These are phyloP conservation scores for Cercospora beticola DNA, from an alignment of 2,329 filamentous ascomycete species.

Conservation along the genomic window DNA sequence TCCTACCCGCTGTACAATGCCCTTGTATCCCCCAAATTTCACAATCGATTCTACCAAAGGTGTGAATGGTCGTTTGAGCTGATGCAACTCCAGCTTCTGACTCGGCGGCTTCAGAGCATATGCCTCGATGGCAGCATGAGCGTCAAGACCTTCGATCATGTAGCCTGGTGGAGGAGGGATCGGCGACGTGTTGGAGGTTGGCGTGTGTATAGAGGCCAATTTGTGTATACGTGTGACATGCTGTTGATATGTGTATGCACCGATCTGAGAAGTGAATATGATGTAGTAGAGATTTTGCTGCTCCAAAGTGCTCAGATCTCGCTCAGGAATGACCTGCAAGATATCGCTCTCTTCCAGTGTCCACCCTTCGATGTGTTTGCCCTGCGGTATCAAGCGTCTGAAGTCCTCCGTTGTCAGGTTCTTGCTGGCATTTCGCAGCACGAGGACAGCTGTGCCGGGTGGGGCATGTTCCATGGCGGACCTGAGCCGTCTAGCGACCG, in stretches of 20 bases:
- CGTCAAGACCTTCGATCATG: constrained; percentile 50
- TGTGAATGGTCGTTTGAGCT: constrained; percentile 39
- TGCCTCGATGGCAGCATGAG: constrained; percentile 42
- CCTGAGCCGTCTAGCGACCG: constrained; percentile 20
- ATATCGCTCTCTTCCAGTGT: constrained; percentile 55
- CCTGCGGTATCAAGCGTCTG: constrained; percentile 62
- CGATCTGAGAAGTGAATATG: constrained; percentile 61
- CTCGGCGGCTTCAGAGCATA: constrained; percentile 55
- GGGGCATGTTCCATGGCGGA: constrained; percentile 13
- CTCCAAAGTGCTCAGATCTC: constrained; percentile 62
- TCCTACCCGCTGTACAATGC: constrained; percentile 30
- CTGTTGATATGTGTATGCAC: constrained; percentile 61
- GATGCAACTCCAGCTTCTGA: constrained; percentile 37
- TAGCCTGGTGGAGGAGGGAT: constrained; percentile 46
- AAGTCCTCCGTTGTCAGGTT: constrained; percentile 69
- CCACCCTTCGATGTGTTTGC: constrained; percentile 67
- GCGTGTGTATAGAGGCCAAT: constrained; percentile 46
- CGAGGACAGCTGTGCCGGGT: constrained; percentile 48
- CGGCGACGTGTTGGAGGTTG: constrained; percentile 44
- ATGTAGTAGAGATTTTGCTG: constrained; percentile 67
- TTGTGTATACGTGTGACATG: constrained; percentile 55
- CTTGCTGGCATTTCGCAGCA: constrained; percentile 59
- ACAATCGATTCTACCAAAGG: constrained; percentile 38
- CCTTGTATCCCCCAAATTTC: constrained; percentile 37
- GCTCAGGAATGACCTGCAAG: constrained; percentile 59